phyloP scores from a whole-genome alignment of 495 filamentous ascomycete genomes.

The Podospora pseudopauciseta region DNA sequence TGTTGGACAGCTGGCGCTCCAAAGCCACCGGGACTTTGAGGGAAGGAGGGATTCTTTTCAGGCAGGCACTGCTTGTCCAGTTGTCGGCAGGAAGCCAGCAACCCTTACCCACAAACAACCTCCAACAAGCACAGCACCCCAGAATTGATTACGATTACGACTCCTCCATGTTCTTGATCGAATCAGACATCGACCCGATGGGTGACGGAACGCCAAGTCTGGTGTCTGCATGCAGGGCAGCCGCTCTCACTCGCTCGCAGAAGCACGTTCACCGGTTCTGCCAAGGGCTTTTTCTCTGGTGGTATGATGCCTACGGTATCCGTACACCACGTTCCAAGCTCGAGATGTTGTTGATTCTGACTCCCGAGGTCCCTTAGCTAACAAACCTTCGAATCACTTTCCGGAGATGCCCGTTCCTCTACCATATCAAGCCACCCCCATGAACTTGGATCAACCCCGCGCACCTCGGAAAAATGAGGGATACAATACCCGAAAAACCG shows the following conservation, averaged over 20 bases:
- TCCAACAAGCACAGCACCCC: background rate
- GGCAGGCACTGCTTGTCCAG: no score
- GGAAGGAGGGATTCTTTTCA: no score
- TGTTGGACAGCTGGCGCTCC: no score
- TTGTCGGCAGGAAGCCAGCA: no score
- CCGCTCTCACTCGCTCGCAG: background rate
- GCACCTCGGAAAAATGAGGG: background rate
- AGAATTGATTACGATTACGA: background rate
- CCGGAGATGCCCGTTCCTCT: background rate
- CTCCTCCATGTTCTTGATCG: background rate
- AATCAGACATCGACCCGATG: background rate
- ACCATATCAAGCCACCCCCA: background rate
- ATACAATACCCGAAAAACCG: background rate
- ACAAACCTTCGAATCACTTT: background rate
- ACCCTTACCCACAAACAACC: no score
- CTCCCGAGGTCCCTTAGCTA: background rate
- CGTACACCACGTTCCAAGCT: no score
- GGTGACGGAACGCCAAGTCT: background rate
- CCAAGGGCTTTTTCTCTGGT: no score
- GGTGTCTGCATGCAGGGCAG: background rate
- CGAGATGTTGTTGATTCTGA: no score
- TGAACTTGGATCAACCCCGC: background rate
- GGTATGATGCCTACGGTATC: no score
- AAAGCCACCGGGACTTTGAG: no score
- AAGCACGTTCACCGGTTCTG: no score